Evolutionary conservation across 2,329 filamentous ascomycete species (phyloP), one percentile per base, ranked within the genome.

Genomic region (Hortaea werneckii): DNA sequence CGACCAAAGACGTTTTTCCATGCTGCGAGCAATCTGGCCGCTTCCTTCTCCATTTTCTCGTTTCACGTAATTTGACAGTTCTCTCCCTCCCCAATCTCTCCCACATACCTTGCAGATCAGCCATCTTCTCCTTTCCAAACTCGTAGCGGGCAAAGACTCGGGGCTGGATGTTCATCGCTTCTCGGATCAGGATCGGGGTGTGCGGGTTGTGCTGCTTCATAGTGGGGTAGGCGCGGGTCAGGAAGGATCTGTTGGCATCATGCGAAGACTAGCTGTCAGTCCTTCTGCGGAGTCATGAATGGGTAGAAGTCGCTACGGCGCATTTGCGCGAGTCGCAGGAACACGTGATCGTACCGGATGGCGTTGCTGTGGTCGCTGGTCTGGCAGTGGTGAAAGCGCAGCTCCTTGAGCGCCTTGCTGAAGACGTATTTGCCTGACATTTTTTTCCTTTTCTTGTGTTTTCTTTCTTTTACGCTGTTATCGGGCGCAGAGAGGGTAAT

Each of bases 151-250:
- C 89, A 69, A 84, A 96, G 53, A 98, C 80, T 67, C 80, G 84
- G 54, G 92, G 90, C 65, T 85, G 73, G 45, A 86, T 87, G 62
- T 86, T 87, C 58, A 79, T 73, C 44, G 90, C 92, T 75, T 96
- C 92, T 64, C 92, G 86, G 62, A 98, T 82, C 75, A 98, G 75
- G 69, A 98, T 96, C 45, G 92, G 92, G 41, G 79, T 89, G 68
- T 85, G 75, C 47, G 92, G 92, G 74, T 98, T 98, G 77, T 90
- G 86, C 77, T 94, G 94, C 81, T 98, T 98, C 90, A 98, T 96
- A 50, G 86, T 92, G 40, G 92, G 92, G 70, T 98, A 98, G 56
- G 88, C 82, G 65, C 87, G 81, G 54, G 83, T 83, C 56, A 98
- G 77, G 72, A 98, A 98, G 29, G 85, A 82, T 67, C 92, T 95